These are phyloP conservation scores for Cladobotryum mycophilum DNA, from an alignment of 2,329 filamentous ascomycete species.

Conservation along the genomic window DNA sequence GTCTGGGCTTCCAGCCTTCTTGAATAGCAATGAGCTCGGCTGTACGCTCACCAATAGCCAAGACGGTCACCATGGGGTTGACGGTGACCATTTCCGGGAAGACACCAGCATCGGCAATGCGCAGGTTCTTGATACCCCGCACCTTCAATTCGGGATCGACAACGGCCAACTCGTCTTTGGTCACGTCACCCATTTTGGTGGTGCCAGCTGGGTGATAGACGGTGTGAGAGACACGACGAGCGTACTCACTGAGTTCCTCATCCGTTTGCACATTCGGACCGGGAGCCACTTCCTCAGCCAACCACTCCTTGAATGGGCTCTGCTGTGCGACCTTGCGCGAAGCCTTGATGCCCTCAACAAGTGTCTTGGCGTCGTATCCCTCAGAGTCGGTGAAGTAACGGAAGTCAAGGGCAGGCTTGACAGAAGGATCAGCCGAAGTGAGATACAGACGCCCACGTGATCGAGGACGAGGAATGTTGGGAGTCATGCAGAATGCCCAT, in stretches of 20 bases:
- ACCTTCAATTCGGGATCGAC: conserved; percentile 72
- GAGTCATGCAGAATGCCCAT: conserved; percentile 88
- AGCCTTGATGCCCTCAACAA: conserved; percentile 69
- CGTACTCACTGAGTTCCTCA: conserved; percentile 76
- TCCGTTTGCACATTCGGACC: conserved; percentile 68
- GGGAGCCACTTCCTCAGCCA: conserved; percentile 75
- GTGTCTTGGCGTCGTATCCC: conserved; percentile 76
- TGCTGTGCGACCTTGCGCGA: conserved; percentile 71
- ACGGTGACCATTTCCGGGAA: conserved; percentile 83
- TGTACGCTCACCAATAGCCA: conserved; percentile 75
- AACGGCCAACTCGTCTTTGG: conserved; percentile 64
- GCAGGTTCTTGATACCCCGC: conserved; percentile 62
- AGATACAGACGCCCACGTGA: conserved; percentile 73
- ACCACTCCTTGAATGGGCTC: conserved; percentile 73
- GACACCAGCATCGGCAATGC: conserved; percentile 80
- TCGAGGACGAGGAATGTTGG: conserved; percentile 79
- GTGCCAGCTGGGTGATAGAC: conserved; percentile 88
- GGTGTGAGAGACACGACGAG: conserved; percentile 73
- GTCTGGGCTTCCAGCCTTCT: conserved; percentile 44
- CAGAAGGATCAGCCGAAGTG: conserved; percentile 64
- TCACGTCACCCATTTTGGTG: conserved; percentile 79
- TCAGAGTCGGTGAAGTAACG: conserved; percentile 83
- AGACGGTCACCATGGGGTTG: conserved; percentile 86
- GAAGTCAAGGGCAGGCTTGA: conserved; percentile 82
- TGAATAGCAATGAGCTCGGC: conserved; percentile 73